Evolutionary conservation across 768 basidiomycete genomes (phyloP), one percentile per base, ranked within the genome.

Genomic region (Suillus sp.): DNA sequence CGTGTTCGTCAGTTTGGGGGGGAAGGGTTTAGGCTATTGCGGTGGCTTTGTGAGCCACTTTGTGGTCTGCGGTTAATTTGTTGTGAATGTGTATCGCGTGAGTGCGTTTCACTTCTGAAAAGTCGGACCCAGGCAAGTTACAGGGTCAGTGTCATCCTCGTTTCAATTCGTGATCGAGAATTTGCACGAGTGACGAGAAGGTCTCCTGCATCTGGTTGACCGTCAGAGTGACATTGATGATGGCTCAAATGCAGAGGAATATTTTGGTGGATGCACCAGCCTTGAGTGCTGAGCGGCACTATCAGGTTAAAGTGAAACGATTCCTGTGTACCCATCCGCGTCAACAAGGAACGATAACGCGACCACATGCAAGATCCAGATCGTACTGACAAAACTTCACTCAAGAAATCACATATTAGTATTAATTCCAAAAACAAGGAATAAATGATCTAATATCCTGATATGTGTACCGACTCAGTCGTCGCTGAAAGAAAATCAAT

Each of bases 271-370:
- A 89, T 0, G 93, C 87, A 2, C 93, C 95, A n/a, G 80, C 78
- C 4, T 77, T 77, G 0, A 99, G 82, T 0, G 96, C 76, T 77
- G 0, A 99, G 82, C 0, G 96, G 95, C 0, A 97, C 73, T 3
- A 34, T 34, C 6, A 34, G 32, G 92, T 90, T 20, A 97, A 78
- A 0, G 90, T 90, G 72, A 86, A 86, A 2, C 87, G 83, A 66
- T 90, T 40, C 16, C 40, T 40, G 40, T 40, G 40, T 18, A 40
- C 16, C 40, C 40, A 16, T 40, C 40, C 16, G 40, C 16, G 13
- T 40, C 40, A 40, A 16, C 40, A 40, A 40, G 40, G 16, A 40
- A 40, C 40, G 16, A 40, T 18, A 16, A 2, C 16, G 16, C 83
- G 2, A 76, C n/a, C n/a, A n/a, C 40, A 40, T 16, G 16, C 40